Percentiles rank a stretch among this genome's conserved stretches.
Evolutionary conservation across 495 filamentous ascomycete species (phyloP).

Genomic region (Penicillium egyptiacum): DNA sequence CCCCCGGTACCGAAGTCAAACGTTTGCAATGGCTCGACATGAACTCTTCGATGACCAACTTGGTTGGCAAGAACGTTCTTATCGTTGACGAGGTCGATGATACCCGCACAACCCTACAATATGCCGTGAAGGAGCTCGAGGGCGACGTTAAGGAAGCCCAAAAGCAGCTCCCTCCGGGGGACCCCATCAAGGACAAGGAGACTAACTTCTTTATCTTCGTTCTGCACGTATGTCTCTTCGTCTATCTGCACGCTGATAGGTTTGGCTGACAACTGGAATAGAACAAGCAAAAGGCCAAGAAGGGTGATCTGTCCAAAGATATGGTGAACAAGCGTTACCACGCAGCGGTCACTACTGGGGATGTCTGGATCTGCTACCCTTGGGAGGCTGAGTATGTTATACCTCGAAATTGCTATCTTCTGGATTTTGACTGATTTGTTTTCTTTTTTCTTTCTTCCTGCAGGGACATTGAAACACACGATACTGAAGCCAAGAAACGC

Average conservation of each 20-base stretch:
- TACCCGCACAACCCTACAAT: conserved; percentile 94
- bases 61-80: conserved; percentile 95
- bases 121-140: conserved; percentile 91
- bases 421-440: conserved; percentile 15
- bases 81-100: conserved; percentile 99
- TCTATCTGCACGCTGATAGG: neutral
- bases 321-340: conserved; percentile 78
- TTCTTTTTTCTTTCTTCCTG: neutral
- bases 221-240: conserved; percentile 67
- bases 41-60: conserved; percentile 80
- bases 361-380: conserved; percentile 99
- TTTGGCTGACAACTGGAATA: conserved; percentile 35
- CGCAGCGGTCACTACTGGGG: conserved; percentile 80
- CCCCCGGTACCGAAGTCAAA: conserved; percentile 87
- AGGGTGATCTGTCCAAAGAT: conserved; percentile 77
- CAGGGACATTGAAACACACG: conserved; percentile 91
- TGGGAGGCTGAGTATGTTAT: conserved; percentile 83
- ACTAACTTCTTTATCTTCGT: conserved; percentile 93
- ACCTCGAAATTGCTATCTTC: conserved; percentile 4
- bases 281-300: conserved; percentile 97
- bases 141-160: conserved; percentile 91
- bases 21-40: conserved; percentile 98
- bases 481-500: conserved; percentile 59
- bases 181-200: conserved; percentile 71
- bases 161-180: conserved; percentile 63